Conservation (phyloP, 1,284 basidiomycete species). For the Pseudozyma thailandica region DNA sequence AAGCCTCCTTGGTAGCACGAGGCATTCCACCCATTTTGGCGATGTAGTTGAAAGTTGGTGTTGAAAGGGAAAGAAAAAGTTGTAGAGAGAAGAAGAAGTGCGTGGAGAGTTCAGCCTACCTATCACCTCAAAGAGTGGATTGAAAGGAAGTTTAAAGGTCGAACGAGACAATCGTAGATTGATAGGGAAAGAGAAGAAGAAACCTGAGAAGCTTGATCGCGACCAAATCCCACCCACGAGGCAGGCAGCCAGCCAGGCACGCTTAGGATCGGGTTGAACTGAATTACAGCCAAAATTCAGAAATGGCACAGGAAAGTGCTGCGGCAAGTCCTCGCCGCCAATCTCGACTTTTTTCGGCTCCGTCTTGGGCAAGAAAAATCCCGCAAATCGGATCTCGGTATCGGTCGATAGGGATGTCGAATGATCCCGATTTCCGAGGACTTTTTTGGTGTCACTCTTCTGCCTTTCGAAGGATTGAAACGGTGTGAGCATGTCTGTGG, state of each 20-base stretch:
- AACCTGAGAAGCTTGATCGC: not conserved
- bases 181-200: constrained; percentile 11
- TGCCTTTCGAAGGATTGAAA: not conserved
- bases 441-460: constrained; percentile 5
- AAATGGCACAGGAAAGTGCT: constrained; percentile 6
- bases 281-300: not conserved
- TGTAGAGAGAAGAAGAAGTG: constrained; percentile 6
- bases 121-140: constrained; percentile 61
- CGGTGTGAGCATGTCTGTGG: constrained; percentile 3
- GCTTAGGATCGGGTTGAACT: not conserved
- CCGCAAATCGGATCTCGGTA: not conserved
- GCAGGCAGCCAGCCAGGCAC: not conserved
- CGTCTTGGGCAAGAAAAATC: constrained; percentile 1
- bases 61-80: constrained; percentile 6
- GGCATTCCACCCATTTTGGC: constrained; percentile 81
- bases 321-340: constrained; percentile 33
- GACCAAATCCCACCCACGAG: not conserved
- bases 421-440: constrained; percentile 28
- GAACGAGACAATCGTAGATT: constrained; percentile 17
- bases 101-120: constrained; percentile 54
- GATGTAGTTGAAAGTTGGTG: constrained; percentile 10
- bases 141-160: constrained; percentile 62
- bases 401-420: constrained; percentile 4
- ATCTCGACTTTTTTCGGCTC: constrained; percentile 12
- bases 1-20: constrained; percentile 88